Conservation (phyloP, 306 rosid genomes). For the Gastrolobium villosum region DNA sequence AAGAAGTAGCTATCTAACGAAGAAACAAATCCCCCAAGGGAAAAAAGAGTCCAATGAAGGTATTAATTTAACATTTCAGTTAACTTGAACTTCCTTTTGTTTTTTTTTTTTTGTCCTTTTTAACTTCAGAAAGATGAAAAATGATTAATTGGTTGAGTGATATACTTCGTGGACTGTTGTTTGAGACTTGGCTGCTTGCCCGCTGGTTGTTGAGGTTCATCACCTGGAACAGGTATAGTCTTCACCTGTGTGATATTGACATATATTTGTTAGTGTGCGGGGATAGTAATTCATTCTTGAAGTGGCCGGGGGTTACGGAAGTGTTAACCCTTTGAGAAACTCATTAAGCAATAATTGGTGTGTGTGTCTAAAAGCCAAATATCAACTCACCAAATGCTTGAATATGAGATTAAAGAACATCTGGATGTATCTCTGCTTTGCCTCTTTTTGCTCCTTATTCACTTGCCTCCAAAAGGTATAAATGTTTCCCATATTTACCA, state of each 20-base stretch:
- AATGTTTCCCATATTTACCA: constrained; percentile 81
- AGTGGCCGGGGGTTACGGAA: too few relatives aligned
- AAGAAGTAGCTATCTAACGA: not conserved
- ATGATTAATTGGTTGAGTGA: constrained; percentile 34
- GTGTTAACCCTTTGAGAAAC: constrained; percentile 13
- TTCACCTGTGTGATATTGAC: constrained; percentile 73
- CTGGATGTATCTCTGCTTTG: constrained; percentile 89
- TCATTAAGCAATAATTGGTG: not conserved
- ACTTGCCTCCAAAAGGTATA: constrained; percentile 81
- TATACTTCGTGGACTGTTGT: constrained; percentile 60
- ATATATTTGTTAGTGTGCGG: too few relatives aligned
- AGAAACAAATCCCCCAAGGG: not conserved
- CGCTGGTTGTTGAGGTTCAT: constrained; percentile 57
- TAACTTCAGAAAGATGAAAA: not conserved
- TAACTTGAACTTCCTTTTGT: not conserved
- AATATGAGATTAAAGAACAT: constrained; percentile 79
- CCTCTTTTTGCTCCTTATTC: constrained; percentile 82
- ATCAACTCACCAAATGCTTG: constrained; percentile 68
- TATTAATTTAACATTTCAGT: not conserved
- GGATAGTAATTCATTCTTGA: too few relatives aligned
- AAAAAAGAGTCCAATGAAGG: not conserved
- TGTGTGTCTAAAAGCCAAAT: not conserved
- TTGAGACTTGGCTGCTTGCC: constrained; percentile 53
- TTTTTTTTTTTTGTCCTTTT: not conserved
- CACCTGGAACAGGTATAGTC: constrained; percentile 65